Percentiles rank a stretch among this genome's conserved stretches.
Conservation (phyloP, 345 rosid species). For the Dovyalis caffra region DNA sequence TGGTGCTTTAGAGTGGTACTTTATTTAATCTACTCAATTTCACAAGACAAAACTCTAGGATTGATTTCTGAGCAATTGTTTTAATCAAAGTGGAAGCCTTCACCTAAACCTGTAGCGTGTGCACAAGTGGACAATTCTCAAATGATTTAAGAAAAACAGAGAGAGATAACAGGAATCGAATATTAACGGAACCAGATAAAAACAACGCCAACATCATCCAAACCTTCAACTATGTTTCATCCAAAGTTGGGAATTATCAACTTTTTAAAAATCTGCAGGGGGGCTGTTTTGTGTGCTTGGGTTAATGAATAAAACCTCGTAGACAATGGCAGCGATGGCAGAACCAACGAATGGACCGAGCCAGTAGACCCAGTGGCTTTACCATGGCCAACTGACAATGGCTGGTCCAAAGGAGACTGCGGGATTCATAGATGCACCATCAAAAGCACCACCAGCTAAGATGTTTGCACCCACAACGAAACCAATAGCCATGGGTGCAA, state of each 20-base stretch:
- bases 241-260: not conserved
- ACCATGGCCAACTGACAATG: constrained; percentile 35
- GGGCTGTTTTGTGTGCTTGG: constrained; percentile 26
- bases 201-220: constrained; percentile 28
- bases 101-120: not conserved
- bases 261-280: constrained; percentile 19
- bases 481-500: constrained; percentile 31
- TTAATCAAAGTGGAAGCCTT: not conserved
- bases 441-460: constrained; percentile 35
- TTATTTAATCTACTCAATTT: not conserved
- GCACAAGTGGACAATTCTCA: not conserved
- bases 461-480: constrained; percentile 37
- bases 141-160: constrained; percentile 24
- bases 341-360: constrained; percentile 32
- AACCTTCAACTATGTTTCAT: constrained; percentile 5
- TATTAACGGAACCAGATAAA: constrained; percentile 25
- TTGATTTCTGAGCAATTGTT: not conserved
- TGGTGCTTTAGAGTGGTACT: not conserved
- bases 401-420: constrained; percentile 33
- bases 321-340: constrained; percentile 27
- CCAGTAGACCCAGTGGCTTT: constrained; percentile 37
- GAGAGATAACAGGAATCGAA: constrained; percentile 18
- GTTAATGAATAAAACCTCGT: constrained; percentile 26
- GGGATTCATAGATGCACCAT: constrained; percentile 40
- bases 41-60: not conserved